Evolutionary conservation across 768 basidiomycete genomes (phyloP), one percentile per base, ranked within the genome.

Genomic region (Suillus cothurnatus): DNA sequence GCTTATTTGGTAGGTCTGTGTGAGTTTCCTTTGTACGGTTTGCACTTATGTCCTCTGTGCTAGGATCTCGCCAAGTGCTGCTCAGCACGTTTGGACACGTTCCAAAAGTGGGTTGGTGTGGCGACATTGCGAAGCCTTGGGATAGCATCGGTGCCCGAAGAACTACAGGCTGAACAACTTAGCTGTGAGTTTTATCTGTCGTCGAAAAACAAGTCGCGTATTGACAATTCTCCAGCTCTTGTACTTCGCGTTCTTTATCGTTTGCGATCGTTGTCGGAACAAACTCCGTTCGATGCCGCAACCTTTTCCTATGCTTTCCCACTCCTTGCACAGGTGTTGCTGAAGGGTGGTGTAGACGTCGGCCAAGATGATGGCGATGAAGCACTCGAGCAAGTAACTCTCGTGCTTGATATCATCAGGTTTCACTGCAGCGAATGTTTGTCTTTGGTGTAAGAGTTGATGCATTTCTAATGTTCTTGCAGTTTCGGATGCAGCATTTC

Each of bases 201-300:
- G 6, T 32, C 49, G 61, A 3, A 53, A 58, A 39, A 23, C 49
- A 11, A n/a, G 23, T 39, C 34, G 28, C 6, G 31, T 56, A 28
- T 19, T 70, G 43, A 66, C 32, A n/a, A 32, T 49, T 49, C 39
- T 50, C 28, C 64, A 95, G 95, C 82, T 7, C 80, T 98, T 38
- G 82, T 96, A 31, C 80, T 93, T 55, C 92, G 97, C 32, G 88
- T 99, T 1, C 81, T 99, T 2, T 92, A 97, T 74, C 88, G 93
- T 23, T 75, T 99, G 0, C 88, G 92, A 23, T 90, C 85, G 64
- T 80, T 96, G 4, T 88, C 93, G 0, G 93, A 96, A 67, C 90
- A 93, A 68, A 78, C 85, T 0, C 87, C 94, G 0, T 90, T 98
- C 60, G 94, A 97, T 72, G 84, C 90, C 0, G 87, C 93, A 2